Percentiles rank a stretch among this genome's conserved stretches.
Evolutionary conservation across 164 flowering plant species (phyloP).

Genomic region (Protea cynaroides): DNA sequence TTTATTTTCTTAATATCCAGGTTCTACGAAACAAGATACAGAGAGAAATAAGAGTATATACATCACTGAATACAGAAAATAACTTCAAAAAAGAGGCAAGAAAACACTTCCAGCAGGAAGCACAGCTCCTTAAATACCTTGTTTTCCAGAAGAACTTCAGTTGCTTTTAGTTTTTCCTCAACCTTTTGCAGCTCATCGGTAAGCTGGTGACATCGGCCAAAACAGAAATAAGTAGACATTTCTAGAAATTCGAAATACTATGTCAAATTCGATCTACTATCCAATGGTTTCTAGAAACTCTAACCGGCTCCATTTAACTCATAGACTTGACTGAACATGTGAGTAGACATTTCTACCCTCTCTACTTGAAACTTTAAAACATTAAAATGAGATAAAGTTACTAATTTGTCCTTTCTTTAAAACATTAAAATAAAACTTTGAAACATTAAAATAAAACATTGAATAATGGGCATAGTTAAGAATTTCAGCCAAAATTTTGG

Average conservation of each 20-base stretch:
- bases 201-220: slow-evolving; percentile 29
- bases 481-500: no score
- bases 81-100: neutral
- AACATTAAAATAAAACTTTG: no score
- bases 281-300: no score
- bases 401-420: no score
- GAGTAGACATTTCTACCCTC: no score
- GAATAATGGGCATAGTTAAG: no score
- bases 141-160: slow-evolving; percentile 56
- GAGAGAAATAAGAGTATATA: neutral
- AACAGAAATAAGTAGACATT: neutral
- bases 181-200: slow-evolving; percentile 52
- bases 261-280: no score
- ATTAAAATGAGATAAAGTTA: no score
- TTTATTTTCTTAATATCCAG: slow-evolving; percentile 67
- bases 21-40: slow-evolving; percentile 33
- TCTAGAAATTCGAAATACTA: neutral
- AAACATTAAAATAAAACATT: no score
- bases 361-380: no score
- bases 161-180: slow-evolving; percentile 54
- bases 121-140: slow-evolving; percentile 29
- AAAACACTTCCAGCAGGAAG: neutral
- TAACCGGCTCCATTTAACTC: no score
- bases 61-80: slow-evolving; percentile 2
- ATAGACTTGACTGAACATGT: no score